Percentiles rank a stretch among this genome's conserved stretches.
Evolutionary conservation across 345 rosid genomes (phyloP).

Genomic region (Melastoma malabathricum): DNA sequence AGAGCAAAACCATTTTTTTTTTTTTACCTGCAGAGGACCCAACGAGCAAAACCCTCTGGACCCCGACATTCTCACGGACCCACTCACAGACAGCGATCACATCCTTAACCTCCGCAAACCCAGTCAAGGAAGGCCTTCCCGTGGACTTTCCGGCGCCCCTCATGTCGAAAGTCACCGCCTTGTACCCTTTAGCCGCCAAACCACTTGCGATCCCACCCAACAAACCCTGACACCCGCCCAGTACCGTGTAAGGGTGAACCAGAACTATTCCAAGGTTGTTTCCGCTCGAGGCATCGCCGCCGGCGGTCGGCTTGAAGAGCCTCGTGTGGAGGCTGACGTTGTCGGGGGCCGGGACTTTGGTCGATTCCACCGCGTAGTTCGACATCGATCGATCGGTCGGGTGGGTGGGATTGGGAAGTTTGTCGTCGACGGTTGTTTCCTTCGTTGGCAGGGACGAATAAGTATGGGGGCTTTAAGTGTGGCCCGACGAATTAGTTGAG

Average conservation of each 20-base stretch:
- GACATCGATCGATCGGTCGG: constrained; percentile 2
- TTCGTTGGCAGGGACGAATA: too few relatives aligned
- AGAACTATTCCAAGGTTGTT: constrained; percentile 44
- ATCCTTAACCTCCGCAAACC: constrained; percentile 75
- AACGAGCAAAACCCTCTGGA: constrained; percentile 59
- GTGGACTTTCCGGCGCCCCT: constrained; percentile 87
- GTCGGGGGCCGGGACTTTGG: constrained; percentile 11
- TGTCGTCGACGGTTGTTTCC: too few relatives aligned
- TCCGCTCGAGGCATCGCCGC: background rate
- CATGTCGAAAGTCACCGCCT: constrained; percentile 76
- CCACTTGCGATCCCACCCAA: constrained; percentile 64
- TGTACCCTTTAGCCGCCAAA: constrained; percentile 43
- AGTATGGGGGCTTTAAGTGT: background rate
- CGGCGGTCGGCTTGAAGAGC: constrained; percentile 40
- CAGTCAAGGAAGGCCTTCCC: constrained; percentile 75
- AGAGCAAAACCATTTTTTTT: background rate
- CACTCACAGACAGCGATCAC: constrained; percentile 71
- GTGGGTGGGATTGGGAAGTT: background rate
- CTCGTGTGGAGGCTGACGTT: constrained; percentile 11
- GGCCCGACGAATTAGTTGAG: background rate
- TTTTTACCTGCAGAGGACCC: constrained; percentile 82
- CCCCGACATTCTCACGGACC: constrained; percentile 30
- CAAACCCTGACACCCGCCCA: constrained; percentile 76
- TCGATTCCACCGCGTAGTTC: constrained; percentile 12
- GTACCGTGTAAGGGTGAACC: constrained; percentile 76